Evolutionary conservation across 306 rosid species (phyloP).

Genomic region (Dryas drummondii): DNA sequence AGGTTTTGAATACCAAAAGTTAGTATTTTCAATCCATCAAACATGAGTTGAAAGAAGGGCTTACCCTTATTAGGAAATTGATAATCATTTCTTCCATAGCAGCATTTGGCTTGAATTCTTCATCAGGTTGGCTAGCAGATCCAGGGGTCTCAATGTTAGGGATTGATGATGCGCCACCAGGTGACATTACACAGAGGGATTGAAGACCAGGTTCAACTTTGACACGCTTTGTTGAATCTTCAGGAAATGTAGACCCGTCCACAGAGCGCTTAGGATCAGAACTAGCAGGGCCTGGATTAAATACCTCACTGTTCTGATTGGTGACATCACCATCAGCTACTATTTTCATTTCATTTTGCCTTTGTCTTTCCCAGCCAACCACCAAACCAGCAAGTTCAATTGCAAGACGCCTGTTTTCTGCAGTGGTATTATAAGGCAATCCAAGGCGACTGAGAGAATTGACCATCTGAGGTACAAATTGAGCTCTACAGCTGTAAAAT

Average conservation of each 20-base stretch:
- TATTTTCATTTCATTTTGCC: slow-evolving; percentile 89
- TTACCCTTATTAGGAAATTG: slow-evolving; percentile 91
- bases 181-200: slow-evolving; percentile 88
- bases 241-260: slow-evolving; percentile 84
- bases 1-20: neutral
- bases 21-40: neutral
- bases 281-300: slow-evolving; percentile 57
- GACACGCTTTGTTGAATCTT: slow-evolving; percentile 86
- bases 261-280: slow-evolving; percentile 73
- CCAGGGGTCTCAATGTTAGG: slow-evolving; percentile 95
- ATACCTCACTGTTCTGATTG: slow-evolving; percentile 63
- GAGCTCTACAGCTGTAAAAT: slow-evolving; percentile 98
- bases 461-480: slow-evolving; percentile 99
- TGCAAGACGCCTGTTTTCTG: slow-evolving; percentile 95
- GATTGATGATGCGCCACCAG: slow-evolving; percentile 93
- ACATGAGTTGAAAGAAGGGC: slow-evolving; percentile 35
- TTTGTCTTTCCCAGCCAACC: slow-evolving; percentile 97
- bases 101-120: slow-evolving; percentile 99
- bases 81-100: slow-evolving; percentile 99
- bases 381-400: slow-evolving; percentile 99
- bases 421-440: slow-evolving; percentile 88
- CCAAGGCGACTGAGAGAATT: slow-evolving; percentile 98
- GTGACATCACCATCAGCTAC: slow-evolving; percentile 67
- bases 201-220: slow-evolving; percentile 98
- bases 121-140: slow-evolving; percentile 90